A percentile compares a stretch with the other conserved stretches of the same genome.
phyloP scores from a whole-genome alignment of 768 basidiomycete species.

The Rhizopogon sp. region DNA sequence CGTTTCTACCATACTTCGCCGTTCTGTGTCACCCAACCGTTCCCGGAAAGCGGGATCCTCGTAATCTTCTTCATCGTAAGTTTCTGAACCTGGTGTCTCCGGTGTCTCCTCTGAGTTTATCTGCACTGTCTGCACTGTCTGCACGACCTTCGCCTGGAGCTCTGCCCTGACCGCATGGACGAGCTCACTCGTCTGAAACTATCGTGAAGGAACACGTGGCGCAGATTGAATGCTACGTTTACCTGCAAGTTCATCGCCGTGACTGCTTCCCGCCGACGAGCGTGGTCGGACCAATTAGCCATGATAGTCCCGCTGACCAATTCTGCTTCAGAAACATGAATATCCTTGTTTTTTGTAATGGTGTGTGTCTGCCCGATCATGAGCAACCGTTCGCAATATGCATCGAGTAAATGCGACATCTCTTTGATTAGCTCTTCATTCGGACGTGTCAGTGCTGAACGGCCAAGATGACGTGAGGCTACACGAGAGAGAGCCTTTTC shows the following conservation, averaged over 20 bases:
- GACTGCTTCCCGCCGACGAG: slow-evolving; percentile 34
- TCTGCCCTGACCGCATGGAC: slow-evolving; percentile 30
- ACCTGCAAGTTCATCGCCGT: slow-evolving; percentile 42
- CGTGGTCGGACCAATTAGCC: slow-evolving; percentile 38
- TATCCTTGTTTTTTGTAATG: slow-evolving; percentile 30
- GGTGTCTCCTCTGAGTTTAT: slow-evolving; percentile 20
- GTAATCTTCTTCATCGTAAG: slow-evolving; percentile 6
- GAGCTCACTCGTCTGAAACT: slow-evolving; percentile 33
- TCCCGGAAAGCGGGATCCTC: slow-evolving; percentile 17
- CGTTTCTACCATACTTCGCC: slow-evolving; percentile 21
- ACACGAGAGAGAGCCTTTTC: slow-evolving; percentile 17
- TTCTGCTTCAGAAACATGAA: slow-evolving; percentile 35
- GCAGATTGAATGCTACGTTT: slow-evolving; percentile 1
- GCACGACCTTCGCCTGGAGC: slow-evolving; percentile 15
- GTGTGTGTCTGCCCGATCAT: slow-evolving; percentile 33
- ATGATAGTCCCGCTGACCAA: slow-evolving; percentile 43
- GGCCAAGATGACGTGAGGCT: slow-evolving; percentile 24
- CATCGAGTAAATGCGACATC: slow-evolving; percentile 32
- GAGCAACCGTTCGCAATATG: slow-evolving; percentile 29
- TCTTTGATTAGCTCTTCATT: slow-evolving; percentile 26
- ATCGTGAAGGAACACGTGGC: not conserved
- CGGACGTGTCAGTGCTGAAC: slow-evolving; percentile 17
- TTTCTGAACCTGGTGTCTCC: no score
- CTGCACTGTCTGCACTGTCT: slow-evolving; percentile 20
- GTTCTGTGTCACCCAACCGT: slow-evolving; percentile 2